Base-by-base conservation (phyloP, 306 rosid species). In the Castanea mollissima region DNA sequence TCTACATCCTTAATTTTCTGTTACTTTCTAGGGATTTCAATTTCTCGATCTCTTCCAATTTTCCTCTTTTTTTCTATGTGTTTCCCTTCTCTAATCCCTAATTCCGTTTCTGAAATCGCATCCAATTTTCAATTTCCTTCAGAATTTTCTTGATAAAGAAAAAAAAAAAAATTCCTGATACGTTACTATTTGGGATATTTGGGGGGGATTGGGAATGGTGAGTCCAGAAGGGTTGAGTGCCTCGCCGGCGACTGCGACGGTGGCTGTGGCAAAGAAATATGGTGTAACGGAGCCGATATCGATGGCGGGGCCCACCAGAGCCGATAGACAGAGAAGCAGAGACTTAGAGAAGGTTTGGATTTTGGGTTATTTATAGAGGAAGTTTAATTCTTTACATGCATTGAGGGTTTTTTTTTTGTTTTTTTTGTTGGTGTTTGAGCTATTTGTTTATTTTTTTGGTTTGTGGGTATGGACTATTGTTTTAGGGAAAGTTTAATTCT, bases 271-370 rank as follows among this genome's bases (percentile, higher is more conserved):
- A 18, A 90, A 84, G 76, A 88, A 86, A 71, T 78, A 71, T 7
- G 98, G 94, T 6, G 94, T 91, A 56, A 91, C 98, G 1, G 85
- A 88, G 75, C 88, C 98, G 2, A 83, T 91, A 73, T 90, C 97
- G 23, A 73, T 19, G 80, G 89, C 97, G 38, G 93, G 91, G 13
- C 97, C 98, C 1, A 80, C 78, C 1, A 82, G 34, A 35, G 55
- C 79, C 59, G 98, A 93, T 68, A 65, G 76, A 21, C 89, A 86
- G 68, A 84, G 87, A 60, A 87, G 79, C 77, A 38, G 31, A 15
- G 85, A 88, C 72, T 79, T 91, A 31, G 88, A 93, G 71, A 93
- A 91, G 97, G 98, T 93, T 69, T 13, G 67, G 16, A 38, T 80
- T 79, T 3, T n/a, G 52, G 3, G 44, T 25, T 60, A 23, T 4